Percentiles rank a stretch among this genome's conserved stretches.
phyloP scores from a whole-genome alignment of 108 stramenopile species.

The Nitzschia sp. region DNA sequence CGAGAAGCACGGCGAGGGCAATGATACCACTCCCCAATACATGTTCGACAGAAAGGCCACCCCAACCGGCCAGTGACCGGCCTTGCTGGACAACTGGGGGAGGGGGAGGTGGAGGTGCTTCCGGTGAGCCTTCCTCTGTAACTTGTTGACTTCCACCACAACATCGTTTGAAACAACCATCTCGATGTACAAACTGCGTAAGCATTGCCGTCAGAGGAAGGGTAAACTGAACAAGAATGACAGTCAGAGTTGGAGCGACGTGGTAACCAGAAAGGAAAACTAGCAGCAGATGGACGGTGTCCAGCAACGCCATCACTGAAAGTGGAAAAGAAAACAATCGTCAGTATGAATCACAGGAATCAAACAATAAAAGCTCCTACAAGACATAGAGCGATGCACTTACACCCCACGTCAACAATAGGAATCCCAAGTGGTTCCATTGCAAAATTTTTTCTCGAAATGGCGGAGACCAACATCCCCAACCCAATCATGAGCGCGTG shows the following conservation, averaged over 20 bases:
- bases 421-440: slow-evolving; percentile 57
- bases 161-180: slow-evolving; percentile 43
- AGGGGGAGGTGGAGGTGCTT: background rate
- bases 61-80: slow-evolving; percentile 54
- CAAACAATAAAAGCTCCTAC: background rate
- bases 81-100: background rate
- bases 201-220: slow-evolving; percentile 73
- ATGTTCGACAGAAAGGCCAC: slow-evolving; percentile 65
- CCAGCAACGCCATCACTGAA: slow-evolving; percentile 76
- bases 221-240: slow-evolving; percentile 77
- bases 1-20: slow-evolving; percentile 66
- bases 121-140: slow-evolving; percentile 1
- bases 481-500: slow-evolving; percentile 62
- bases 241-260: slow-evolving; percentile 80
- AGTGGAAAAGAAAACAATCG: background rate
- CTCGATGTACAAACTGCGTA: slow-evolving; percentile 68
- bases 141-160: slow-evolving; percentile 8
- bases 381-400: slow-evolving; percentile 25
- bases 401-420: slow-evolving; percentile 67
- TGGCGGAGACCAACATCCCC: slow-evolving; percentile 44
- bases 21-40: slow-evolving; percentile 61
- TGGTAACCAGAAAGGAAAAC: slow-evolving; percentile 74
- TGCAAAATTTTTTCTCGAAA: slow-evolving; percentile 31
- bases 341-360: background rate
- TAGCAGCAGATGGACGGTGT: slow-evolving; percentile 70